Evolutionary conservation across 2,329 filamentous ascomycete species (phyloP), one percentile per base, ranked within the genome.

Genomic region (Trichoderma sp.): DNA sequence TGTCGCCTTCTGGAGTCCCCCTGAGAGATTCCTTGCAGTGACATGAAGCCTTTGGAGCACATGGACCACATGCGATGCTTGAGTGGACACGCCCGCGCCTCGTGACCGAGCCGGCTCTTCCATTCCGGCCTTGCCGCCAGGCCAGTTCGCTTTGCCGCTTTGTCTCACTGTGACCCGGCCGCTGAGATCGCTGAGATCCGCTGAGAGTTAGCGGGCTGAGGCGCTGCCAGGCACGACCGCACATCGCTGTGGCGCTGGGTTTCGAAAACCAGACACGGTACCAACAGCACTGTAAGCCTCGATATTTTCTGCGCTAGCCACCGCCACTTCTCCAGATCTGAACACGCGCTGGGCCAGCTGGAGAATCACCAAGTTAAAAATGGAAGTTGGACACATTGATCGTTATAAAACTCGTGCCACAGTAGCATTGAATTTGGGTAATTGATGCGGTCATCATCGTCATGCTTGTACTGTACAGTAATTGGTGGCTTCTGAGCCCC

Each of bases 71-170:
- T 75, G 74, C 50, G 69, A n/a, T 41, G 45, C 33, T 31, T 76
- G 75, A 76, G 75, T 76, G 75, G 75, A 74, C 69, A 74, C 62
- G 53, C 45, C 18, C 27, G 62, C 65, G 33, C 75, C 72, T 75
- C 75, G 75, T 76, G 75, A 75, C 66, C 50, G 21, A 50, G 38
- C 66, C 66, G 65, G 66, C 38, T 53, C 66, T 38, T 35, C 21
- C 71, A 64, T 73, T 64, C 71, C 71, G 71, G 60, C 21, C 60
- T n/a, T 56, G 60, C 71, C 71, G 71, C 60, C 69, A 35, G 66
- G 66, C 65, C 64, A 66, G 65, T 69, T 33, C 50, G 50, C 21
- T 27, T 38, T 24, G 18, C 35, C 33, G 56, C 53, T 62, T 62
- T 45, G 68, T 56, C 41, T 73, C 41, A 73, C 69, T 73, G 69